Conservation (phyloP, 2,329 filamentous ascomycete species). For the Sclerotinia spermophila region DNA sequence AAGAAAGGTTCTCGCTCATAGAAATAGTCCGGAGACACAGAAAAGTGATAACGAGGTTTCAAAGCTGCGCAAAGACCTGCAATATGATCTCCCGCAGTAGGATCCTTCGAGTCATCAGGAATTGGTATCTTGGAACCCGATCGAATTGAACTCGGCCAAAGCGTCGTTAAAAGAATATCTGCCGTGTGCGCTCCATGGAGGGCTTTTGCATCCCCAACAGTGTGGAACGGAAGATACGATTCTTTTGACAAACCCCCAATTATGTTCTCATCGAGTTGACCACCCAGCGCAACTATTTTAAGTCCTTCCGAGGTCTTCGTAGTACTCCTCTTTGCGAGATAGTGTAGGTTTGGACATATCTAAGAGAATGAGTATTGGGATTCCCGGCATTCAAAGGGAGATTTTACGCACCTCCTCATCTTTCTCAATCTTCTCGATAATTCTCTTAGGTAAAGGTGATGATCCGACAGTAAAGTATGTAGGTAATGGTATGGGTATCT, state of each 20-base stretch:
- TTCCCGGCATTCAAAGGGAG: conserved; percentile 5
- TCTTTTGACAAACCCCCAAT: conserved; percentile 63
- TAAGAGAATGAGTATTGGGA: conserved; percentile 33
- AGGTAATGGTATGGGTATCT: conserved; percentile 70
- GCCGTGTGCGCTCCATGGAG: conserved; percentile 72
- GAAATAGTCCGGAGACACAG: conserved; percentile 58
- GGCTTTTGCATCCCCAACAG: conserved; percentile 68
- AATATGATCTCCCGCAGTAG: conserved; percentile 60
- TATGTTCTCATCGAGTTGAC: conserved; percentile 60
- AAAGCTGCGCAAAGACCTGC: conserved; percentile 74
- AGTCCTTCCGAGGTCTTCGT: conserved; percentile 89
- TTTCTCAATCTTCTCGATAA: conserved; percentile 70
- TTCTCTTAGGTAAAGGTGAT: conserved; percentile 63
- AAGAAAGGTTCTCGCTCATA: conserved; percentile 94
- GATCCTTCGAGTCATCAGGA: conserved; percentile 48
- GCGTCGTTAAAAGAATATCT: conserved; percentile 81
- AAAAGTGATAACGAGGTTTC: conserved; percentile 90
- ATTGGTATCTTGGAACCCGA: conserved; percentile 62
- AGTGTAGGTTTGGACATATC: conserved; percentile 82
- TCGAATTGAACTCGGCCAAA: conserved; percentile 77
- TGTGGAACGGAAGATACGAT: conserved; percentile 74
- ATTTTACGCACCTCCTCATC: conserved; percentile 53
- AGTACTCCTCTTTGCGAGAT: conserved; percentile 39
- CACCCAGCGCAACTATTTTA: conserved; percentile 82
- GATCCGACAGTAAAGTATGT: conserved; percentile 88